Evolutionary conservation across 306 rosid genomes (phyloP), one percentile per base, ranked within the genome.

Genomic region (Cicer pinnatifidum): DNA sequence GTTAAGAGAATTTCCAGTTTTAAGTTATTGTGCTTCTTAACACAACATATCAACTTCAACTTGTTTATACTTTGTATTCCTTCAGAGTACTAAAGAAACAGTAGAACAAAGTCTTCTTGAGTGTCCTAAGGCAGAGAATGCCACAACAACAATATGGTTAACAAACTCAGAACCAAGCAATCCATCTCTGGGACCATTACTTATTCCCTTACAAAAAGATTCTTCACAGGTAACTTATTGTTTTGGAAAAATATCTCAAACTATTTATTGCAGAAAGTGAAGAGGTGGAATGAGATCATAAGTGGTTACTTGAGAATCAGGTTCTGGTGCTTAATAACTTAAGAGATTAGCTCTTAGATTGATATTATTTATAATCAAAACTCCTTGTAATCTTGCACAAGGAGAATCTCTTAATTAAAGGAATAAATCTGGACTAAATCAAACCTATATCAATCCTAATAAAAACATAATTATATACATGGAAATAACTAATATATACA

Each of bases 61-160:
- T 56, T 20, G 10, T 56, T 20, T 20, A 56, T 56, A 37, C 38
- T 56, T 56, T 56, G 62, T 56, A 56, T 20, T 56, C 8, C 39
- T 56, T 20, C 38, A 56, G 62, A 56, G 39, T 56, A 56, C 62
- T 20, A 56, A 56, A 56, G 39, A 56, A 56, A 56, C 38, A 56
- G n/a, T 56, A 37, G 39, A 20, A 54, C 61, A 20, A 54, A 54
- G 61, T 54, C 7, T 54, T 54, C 6, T 20, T 6, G 37, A 54
- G 61, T 54, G 61, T 54, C 61, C 61, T 8, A 35, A 54, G 11
- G 38, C 61, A 17, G 61, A 54, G 37, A 54, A 54, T 17, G 12
- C 37, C n/a, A 19, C 9, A 54, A 54, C 61, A 17, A 8, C 35
- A 54, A 54, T 54, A 54, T 54, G 61, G 61, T 54, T 35, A 19